Base-by-base conservation (phyloP, 805 yeast genomes). In the Candida xiaguanensis region DNA sequence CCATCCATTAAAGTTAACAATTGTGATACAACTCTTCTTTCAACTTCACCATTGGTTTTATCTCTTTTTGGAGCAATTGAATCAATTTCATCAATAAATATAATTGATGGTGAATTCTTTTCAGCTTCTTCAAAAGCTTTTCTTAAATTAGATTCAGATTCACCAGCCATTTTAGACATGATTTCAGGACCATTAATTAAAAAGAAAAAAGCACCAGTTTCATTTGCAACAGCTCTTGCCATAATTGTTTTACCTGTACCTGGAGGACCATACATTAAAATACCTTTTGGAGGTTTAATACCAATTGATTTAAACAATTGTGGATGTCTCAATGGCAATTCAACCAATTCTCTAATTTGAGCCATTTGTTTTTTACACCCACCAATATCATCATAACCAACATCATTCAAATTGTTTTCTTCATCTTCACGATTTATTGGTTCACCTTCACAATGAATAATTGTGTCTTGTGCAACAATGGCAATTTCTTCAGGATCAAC, bases 161-260 rank as follows among this genome's bases (percentile, higher is more conserved):
- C 99, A 74, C 99, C 99, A 38, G 99, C 99, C 99, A 93, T 93
- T 71, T 93, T 93, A 40, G 98, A 90, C 99, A 93, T 93, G 58
- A 93, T 95, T 69, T 93, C 99, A 8, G 99, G 99, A 66, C 99
- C 99, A 61, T 93, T 93, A 65, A 93, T 93, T 55, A 93, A 77
- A 65, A 93, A 93, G 78, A 93, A 93, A 64, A 93, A 93, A 1
- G 99, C 99, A 59, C 99, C 99, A 17, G 99, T 93, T 68, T 93
- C 99, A 56, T 93, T 93, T 34, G 99, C 99, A 38, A 93, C 99
- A n/a, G 99, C 99, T 63, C 99, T 82, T 2, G 99, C 99, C 96
- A 93, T 89, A 52, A 93, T 75, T 23, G 99, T 93, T 70, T 93
- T 93, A 85, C 99, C 99, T 12, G 99, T 93, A 79, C 99, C 99